These are phyloP conservation scores for Funneliformis geosporum DNA, from an alignment of 192 early-diverging fungal species.

Conservation along the genomic window DNA sequence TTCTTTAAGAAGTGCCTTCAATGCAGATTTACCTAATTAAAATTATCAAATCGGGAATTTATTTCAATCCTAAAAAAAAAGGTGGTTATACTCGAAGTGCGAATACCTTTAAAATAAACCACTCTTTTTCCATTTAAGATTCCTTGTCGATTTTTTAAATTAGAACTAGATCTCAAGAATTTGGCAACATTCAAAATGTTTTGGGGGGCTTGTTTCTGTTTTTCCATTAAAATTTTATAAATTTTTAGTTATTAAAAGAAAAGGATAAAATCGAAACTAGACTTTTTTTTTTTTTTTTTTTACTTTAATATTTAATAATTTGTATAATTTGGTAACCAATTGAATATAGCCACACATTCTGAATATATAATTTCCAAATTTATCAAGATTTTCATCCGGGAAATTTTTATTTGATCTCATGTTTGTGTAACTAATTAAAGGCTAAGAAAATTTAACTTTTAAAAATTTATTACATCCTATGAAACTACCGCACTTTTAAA, in stretches of 20 bases:
- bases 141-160: slow-evolving; percentile 81
- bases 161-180: slow-evolving; percentile 75
- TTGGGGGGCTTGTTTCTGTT: slow-evolving; percentile 2
- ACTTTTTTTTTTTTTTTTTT: no score
- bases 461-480: no score
- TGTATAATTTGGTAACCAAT: no score
- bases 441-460: no score
- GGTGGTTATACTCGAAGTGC: background rate
- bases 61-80: slow-evolving; percentile 31
- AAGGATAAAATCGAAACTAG: background rate
- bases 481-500: no score
- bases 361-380: no score
- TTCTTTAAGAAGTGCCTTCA: slow-evolving; percentile 61
- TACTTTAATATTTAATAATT: no score
- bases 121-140: slow-evolving; percentile 86
- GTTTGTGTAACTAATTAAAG: no score
- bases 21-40: slow-evolving; percentile 63
- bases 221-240: background rate
- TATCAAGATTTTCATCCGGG: no score
- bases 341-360: no score
- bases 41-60: background rate
- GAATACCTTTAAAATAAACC: slow-evolving; percentile 88
- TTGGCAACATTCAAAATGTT: slow-evolving; percentile 57
- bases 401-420: no score
- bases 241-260: background rate